Conservation (phyloP, 345 rosid species). For the Camelina neglecta region DNA sequence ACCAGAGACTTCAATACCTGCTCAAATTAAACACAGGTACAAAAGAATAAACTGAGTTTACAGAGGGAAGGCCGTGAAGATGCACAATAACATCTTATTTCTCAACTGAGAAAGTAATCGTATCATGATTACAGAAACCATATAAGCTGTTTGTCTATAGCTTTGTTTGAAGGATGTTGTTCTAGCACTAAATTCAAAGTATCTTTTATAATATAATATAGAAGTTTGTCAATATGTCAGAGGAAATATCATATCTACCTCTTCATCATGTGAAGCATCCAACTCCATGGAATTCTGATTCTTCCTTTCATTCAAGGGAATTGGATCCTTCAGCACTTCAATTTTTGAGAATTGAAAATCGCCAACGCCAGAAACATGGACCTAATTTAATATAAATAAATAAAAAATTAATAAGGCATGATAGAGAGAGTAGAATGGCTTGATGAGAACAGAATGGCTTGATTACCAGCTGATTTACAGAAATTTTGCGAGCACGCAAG, state of each 20-base stretch:
- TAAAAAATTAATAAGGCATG: background rate
- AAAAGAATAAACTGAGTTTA: background rate
- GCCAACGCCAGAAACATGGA: slow-evolving; percentile 87
- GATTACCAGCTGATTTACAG: slow-evolving; percentile 88
- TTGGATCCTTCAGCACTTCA: slow-evolving; percentile 80
- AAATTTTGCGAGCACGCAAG: slow-evolving; percentile 68
- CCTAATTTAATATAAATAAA: slow-evolving; percentile 48
- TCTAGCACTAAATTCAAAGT: slow-evolving; percentile 7
- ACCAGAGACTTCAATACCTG: slow-evolving; percentile 65
- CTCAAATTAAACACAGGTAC: slow-evolving; percentile 20
- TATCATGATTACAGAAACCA: background rate
- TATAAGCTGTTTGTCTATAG: background rate
- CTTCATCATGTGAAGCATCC: slow-evolving; percentile 56
- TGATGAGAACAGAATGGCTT: slow-evolving; percentile 1
- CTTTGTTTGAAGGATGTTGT: background rate
- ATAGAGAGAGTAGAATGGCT: slow-evolving; percentile 1
- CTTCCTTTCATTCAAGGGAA: slow-evolving; percentile 70
- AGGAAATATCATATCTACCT: slow-evolving; percentile 58
- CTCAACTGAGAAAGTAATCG: background rate
- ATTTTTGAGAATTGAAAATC: slow-evolving; percentile 85
- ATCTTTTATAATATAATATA: background rate
- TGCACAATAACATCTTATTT: slow-evolving; percentile 6
- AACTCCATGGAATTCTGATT: slow-evolving; percentile 69
- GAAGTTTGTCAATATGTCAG: background rate
- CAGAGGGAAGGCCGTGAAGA: slow-evolving; percentile 2